Conservation (phyloP, 2,329 filamentous ascomycete genomes). For the Paraphoma sp. region DNA sequence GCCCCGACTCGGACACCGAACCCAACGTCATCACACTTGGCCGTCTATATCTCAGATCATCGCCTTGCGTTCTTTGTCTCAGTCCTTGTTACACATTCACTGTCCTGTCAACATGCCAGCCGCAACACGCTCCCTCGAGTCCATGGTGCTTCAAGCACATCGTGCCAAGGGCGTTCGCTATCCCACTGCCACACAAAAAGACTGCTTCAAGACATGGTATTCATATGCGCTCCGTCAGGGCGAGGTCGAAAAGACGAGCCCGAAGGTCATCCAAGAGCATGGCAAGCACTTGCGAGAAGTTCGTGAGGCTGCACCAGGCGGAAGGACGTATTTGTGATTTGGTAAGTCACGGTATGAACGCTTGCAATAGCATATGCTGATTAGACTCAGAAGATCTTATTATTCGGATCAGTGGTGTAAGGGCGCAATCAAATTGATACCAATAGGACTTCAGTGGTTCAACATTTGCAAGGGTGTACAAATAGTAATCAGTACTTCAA, state of each 20-base stretch:
- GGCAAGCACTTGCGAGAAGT: constrained; percentile 29
- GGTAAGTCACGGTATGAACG: neutral
- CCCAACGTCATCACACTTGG: neutral
- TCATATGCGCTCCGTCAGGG: constrained; percentile 39
- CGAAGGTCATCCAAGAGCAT: constrained; percentile 30
- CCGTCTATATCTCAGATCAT: neutral
- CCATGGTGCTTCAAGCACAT: constrained; percentile 42
- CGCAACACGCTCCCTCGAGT: constrained; percentile 37
- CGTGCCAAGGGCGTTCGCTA: constrained; percentile 45
- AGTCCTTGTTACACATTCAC: neutral
- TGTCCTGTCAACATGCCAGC: constrained; percentile 27
- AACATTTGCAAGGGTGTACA: too few relatives aligned
- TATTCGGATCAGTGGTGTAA: neutral
- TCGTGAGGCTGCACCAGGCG: constrained; percentile 32
- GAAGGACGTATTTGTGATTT: constrained; percentile 39
- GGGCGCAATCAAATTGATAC: neutral
- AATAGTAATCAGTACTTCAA: too few relatives aligned
- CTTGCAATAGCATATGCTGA: neutral
- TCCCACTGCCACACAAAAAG: constrained; percentile 36
- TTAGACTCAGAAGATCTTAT: neutral
- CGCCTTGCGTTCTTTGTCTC: neutral
- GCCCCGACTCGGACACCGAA: neutral
- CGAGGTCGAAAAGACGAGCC: constrained; percentile 24
- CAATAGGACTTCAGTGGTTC: neutral
- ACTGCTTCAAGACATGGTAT: constrained; percentile 47